Base-by-base conservation (phyloP, 2,329 filamentous ascomycete genomes). In the Arthrinium puccinioides region DNA sequence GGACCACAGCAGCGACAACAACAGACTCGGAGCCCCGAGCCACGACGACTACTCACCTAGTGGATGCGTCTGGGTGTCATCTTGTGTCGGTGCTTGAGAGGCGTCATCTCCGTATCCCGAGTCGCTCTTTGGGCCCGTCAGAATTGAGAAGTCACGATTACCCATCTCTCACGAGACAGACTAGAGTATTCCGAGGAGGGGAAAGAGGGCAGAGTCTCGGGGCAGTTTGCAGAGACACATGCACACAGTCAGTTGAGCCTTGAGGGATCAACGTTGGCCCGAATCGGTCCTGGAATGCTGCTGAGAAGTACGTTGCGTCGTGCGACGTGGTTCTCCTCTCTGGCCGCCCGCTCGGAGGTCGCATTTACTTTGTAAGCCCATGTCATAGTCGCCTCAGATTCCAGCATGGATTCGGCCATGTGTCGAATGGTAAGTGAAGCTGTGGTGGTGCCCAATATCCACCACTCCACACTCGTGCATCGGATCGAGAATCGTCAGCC, bases 141-240 rank as follows among this genome's bases (percentile, higher is more conserved):
- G 25, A 26, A 36, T 27, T 20, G 33, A 36, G 26, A 18, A 4
- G 21, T 26, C 24, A 36, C 33, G 24, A 20, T 36, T 36, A 24
- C 24, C 33, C 33, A 36, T 36, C 23, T 21, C 33, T 36, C 20
- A n/a, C 33, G 33, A 36, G 33, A 36, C 33, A 36, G 33, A 36
- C 28, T 36, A 24, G 26, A 36, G 25, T 14, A 36, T 21, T 33
- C 31, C 10, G 24, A 36, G 25, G 23, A 36, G 33, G 28, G 23
- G 19, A 21, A 21, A 36, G 33, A 10, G 14, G 11, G 24, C 15
- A 28, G 24, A 36, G 33, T 15, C 33, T 20, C 19, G 21, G 33
- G 10, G 23, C 20, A 21, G 19, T 19, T 13, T 14, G 9, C 11
- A 13, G 7, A 10, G 21, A 20, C 33, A 36, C 23, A 24, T 26